Percentiles rank a stretch among this genome's conserved stretches.
Evolutionary conservation across 1,139 yeast genomes (phyloP).

Genomic region (Zygoascus meyerae): DNA sequence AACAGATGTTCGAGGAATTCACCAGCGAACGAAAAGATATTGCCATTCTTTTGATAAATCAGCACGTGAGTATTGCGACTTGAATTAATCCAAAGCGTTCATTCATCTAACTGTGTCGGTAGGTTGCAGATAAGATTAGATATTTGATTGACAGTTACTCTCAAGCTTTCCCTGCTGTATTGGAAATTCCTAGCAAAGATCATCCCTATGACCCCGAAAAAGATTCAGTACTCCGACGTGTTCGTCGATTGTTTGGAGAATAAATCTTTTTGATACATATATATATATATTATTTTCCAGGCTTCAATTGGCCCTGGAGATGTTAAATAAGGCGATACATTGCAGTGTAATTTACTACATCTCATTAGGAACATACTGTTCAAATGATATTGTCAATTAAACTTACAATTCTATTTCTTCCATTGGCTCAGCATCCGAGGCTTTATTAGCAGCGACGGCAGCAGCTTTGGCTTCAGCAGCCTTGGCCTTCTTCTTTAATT

Average conservation of each 20-base stretch:
- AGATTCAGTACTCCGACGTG: slow-evolving; percentile 91
- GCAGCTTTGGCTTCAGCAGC: slow-evolving; percentile 6
- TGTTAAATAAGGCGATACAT: background rate
- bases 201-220: slow-evolving; percentile 98
- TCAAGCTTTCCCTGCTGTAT: slow-evolving; percentile 90
- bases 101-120: slow-evolving; percentile 4
- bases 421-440: slow-evolving; percentile 9
- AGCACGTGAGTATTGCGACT: slow-evolving; percentile 44
- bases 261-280: slow-evolving; percentile 28
- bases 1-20: slow-evolving; percentile 66
- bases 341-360: too few relatives aligned
- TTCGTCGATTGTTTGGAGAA: slow-evolving; percentile 91
- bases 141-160: slow-evolving; percentile 75
- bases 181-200: slow-evolving; percentile 97
- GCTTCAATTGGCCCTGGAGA: too few relatives aligned
- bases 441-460: slow-evolving; percentile 12
- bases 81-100: background rate
- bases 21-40: slow-evolving; percentile 74
- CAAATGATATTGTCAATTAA: background rate
- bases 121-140: slow-evolving; percentile 82
- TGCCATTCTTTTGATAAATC: slow-evolving; percentile 88
- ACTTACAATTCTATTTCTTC: slow-evolving; percentile 17
- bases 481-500: slow-evolving; percentile 23
- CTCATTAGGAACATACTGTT: too few relatives aligned
- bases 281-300: background rate